Base-by-base conservation (phyloP, 768 basidiomycete species). In the Crepidotus variabilis region DNA sequence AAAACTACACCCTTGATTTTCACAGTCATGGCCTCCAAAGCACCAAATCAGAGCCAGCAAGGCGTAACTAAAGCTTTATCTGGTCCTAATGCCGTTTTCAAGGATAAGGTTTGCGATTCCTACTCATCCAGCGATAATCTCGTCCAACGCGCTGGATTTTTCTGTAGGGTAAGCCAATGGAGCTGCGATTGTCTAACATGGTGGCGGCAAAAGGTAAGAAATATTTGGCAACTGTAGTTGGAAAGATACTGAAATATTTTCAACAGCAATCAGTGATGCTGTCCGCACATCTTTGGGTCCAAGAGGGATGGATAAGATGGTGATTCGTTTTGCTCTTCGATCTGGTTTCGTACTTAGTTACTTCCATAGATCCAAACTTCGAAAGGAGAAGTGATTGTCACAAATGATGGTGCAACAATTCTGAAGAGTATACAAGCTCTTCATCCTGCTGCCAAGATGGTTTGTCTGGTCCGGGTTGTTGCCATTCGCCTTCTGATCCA, bases 221-320 rank as follows among this genome's bases (percentile, higher is more conserved):
- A 35, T 46, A 54, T 34, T 28, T 50, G 36, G 39, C 24, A 20
- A 45, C 33, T 56, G 24, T 16, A 50, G 34, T 13, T 54, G 22
- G 51, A 50, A 67, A 6, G 51, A 35, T 47, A 33, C 54, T 51
- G 48, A 24, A 56, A 60, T 63, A 10, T 55, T 62, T 46, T 8
- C 58, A 24, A 56, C 61, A 97, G 95, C 96, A 24, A 97, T 99
- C 67, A 94, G 94, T 64, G 95, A 97, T 79, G 96, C 94, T 52
- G 95, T 99, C 45, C 81, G 96, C 64, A 98, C 96, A 47, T 98
- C 95, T 45, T 75, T 99, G 63, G 96, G 96, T 13, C 96, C 96
- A 48, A 86, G 90, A 71, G 96, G 96, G 60, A 99, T 99, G 96
- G 96, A 98, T 77, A 98, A 98, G 80, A 98, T 98, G 96, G 96